phyloP scores from a whole-genome alignment of 768 basidiomycete species.

The Lactarius hatsudake region DNA sequence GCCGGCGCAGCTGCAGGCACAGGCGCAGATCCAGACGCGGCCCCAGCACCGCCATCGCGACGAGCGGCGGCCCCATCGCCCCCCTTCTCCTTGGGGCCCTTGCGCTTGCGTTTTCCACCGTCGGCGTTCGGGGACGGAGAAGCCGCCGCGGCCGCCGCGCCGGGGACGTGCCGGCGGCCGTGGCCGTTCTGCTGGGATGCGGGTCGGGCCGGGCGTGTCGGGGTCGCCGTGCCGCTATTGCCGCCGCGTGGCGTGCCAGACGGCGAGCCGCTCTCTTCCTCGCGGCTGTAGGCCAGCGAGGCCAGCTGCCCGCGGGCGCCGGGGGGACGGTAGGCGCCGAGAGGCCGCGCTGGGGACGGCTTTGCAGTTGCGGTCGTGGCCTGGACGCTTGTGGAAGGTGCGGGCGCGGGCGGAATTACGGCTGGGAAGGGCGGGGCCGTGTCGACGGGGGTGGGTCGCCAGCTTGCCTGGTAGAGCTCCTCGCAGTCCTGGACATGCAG shows the following conservation, averaged over 20 bases:
- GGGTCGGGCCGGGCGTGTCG: conserved; percentile 59
- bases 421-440: conserved; percentile 64
- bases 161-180: conserved; percentile 66
- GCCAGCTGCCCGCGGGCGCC: conserved; percentile 89
- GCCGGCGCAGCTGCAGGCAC: conserved; percentile 34
- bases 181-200: conserved; percentile 39
- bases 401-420: conserved; percentile 64
- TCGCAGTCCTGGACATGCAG: conserved; percentile 79
- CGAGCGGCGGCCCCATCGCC: conserved; percentile 37
- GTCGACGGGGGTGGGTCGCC: conserved; percentile 75
- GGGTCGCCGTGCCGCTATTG: conserved; percentile 61
- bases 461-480: conserved; percentile 86
- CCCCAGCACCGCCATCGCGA: conserved; percentile 31
- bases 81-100: conserved; percentile 43
- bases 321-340: conserved; percentile 91
- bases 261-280: conserved; percentile 80
- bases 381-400: conserved; percentile 57
- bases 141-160: conserved; percentile 45
- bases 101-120: conserved; percentile 56
- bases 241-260: conserved; percentile 32
- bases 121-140: conserved; percentile 46
- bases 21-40: background rate
- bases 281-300: conserved; percentile 84
- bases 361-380: conserved; percentile 50
- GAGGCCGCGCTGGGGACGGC: conserved; percentile 57